Base-by-base conservation (phyloP, 345 rosid species). In the Nasturtium officinale region DNA sequence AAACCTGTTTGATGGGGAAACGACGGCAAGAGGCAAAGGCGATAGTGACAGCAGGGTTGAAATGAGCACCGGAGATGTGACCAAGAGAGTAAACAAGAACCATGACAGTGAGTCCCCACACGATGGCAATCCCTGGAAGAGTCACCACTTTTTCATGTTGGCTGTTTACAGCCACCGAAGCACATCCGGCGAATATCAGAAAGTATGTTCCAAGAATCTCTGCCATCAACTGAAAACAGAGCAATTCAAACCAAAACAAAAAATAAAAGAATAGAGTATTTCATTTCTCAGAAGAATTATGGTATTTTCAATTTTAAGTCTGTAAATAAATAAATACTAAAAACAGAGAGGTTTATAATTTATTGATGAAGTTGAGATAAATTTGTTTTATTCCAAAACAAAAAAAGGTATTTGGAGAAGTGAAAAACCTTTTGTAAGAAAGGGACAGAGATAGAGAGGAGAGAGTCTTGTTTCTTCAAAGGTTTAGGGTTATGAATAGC, bases 41-140 rank as follows among this genome's bases (percentile, higher is more conserved):
- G 26, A 91, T 78, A 60, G 98, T 94, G 78, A 94, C 97, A 5
- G 98, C 91, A 5, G 97, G 98, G 65, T 94, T 94, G 51, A 94
- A 89, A 86, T 94, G 97, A 63, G 96, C 98, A 37, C 98, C 98
- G 16, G 98, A 91, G 85, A 94, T 89, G 68, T 94, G 98, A 17
- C 98, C 97, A 2, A 91, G 81, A 21, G 98, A 79, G 83, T 91
- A 94, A 67, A 86, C 86, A 25, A 91, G 70, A 5, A 88, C 97
- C 96, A 87, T 87, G 52, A 91, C 97, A 2, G 91, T 86, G n/a
- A 91, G 78, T 53, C 98, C 98, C 96, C 97, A 94, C 12, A 89
- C 91, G 5, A 80, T 75, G 16, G 98, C 72, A 12, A 94, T 89
- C 30, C 98, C 97, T 0, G 96, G 91, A 12, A 21, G 87, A 1